Evolutionary conservation across 345 rosid genomes (phyloP).

Genomic region (Anastatica hierochuntica): DNA sequence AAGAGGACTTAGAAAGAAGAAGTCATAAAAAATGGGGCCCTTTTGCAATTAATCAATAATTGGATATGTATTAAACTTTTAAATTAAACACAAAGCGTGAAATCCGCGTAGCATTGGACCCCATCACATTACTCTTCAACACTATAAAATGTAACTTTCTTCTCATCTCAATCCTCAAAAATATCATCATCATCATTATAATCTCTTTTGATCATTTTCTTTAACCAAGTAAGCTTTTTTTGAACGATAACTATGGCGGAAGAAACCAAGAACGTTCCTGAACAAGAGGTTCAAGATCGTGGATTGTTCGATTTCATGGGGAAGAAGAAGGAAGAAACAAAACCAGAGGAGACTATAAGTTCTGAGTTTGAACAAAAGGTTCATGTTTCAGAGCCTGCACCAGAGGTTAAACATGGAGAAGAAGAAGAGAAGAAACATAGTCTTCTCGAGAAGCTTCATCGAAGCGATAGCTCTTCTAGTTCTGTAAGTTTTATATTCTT

Average conservation of each 20-base stretch:
- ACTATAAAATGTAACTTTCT: slow-evolving; percentile 10
- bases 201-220: not conserved
- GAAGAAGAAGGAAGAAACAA: slow-evolving; percentile 57
- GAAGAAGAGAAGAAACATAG: slow-evolving; percentile 45
- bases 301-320: slow-evolving; percentile 76
- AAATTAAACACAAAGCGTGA: slow-evolving; percentile 12
- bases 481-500: slow-evolving; percentile 69
- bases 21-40: not conserved
- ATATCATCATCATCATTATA: too few relatives aligned
- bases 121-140: too few relatives aligned
- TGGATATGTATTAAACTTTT: not conserved
- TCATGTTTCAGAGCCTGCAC: slow-evolving; percentile 37
- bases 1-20: not conserved
- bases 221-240: not conserved
- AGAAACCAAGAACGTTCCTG: slow-evolving; percentile 36
- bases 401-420: slow-evolving; percentile 21
- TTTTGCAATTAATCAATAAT: not conserved
- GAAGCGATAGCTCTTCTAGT: slow-evolving; percentile 69
- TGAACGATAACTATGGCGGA: slow-evolving; percentile 44
- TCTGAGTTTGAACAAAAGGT: slow-evolving; percentile 62
- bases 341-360: slow-evolving; percentile 42
- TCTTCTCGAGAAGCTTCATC: slow-evolving; percentile 63
- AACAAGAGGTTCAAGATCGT: slow-evolving; percentile 49
- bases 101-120: slow-evolving; percentile 22
- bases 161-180: too few relatives aligned